Evolutionary conservation across 192 early-diverging fungal genomes (phyloP), one percentile per base, ranked within the genome.

Genomic region (Physocladia obscura): DNA sequence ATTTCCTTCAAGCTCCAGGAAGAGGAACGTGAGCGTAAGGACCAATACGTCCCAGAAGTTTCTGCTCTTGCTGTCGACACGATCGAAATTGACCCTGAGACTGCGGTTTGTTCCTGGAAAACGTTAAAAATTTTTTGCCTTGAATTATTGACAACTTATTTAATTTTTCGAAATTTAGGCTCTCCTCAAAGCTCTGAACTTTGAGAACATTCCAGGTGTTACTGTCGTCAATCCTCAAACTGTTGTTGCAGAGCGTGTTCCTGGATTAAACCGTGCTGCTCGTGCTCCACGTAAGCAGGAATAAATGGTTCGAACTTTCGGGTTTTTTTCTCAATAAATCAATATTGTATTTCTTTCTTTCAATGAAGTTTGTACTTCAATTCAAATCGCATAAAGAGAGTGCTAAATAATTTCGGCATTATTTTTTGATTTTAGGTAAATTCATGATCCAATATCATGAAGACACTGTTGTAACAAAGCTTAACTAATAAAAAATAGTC

Each of bases 1-100:
- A 99, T 99, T 74, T 99, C 97, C 69, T 99, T 98, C 96, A 99
- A 99, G 92, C 90, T 99, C 68, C 97, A 99, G 90, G 97, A 99
- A 83, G 97, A 99, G 85, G 97, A 99, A 87, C 92, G 97, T 83
- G 97, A 99, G 87, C 91, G 96, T 78, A 96, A 94, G 89, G 97
- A 99, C 80, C 94, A 99, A 89, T 99, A 93, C 79, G 95, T 99
- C 69, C 97, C 97, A 60, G 97, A 99, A 74, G 84, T 95, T 78
- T 99, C 97, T 68, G 97, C 96, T 75, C 88, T 99, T 69, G 91
- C 91, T 63, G 89, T 87, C 64, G 90, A 92, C 29, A 79, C 82
- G 60, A 94, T 98, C 77, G 96, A 96, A 83, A 87, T 99, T 76
- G 95, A 98, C 85, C 84, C 88, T 60, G 94, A 97, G 74, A 98